Base-by-base conservation (phyloP, 106 monocot species). In the Dactylorhiza incarnata region DNA sequence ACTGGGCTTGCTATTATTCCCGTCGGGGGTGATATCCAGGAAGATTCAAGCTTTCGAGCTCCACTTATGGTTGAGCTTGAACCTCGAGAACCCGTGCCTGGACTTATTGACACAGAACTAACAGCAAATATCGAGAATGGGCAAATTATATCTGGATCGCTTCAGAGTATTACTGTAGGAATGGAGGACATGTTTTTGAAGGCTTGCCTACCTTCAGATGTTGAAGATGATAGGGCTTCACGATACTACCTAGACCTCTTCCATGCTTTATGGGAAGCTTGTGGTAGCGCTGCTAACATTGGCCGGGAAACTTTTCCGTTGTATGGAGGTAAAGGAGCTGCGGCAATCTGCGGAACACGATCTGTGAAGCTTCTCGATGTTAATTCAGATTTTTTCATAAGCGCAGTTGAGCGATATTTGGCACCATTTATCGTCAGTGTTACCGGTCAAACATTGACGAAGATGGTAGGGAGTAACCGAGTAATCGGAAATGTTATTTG, bases 171-270 rank as follows among this genome's bases (percentile, higher is more conserved):
- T 19, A 48, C 83, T 37, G 84, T 97, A 8, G 97, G 97, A 66
- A 87, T 97, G 47, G 97, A 93, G 76, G 97, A 97, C 82, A 89
- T 93, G 93, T 97, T 97, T 83, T 81, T 91, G 23, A 97, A 81
- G 84, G 75, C 83, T 74, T 68, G 5, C 51, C 10, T 86, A 56
- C 97, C 97, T 23, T 51, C 80, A 58, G 81, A 85, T 81, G 76
- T 89, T 49, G 49, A 62, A 14, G 77, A 80, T 73, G 85, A 86
- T 51, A 51, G 12, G 23, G 67, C 81, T 63, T 12, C 81, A 1
- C 58, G 53, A 7, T 93, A 96, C 76, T 78, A 84, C 59, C 68
- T 77, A 11, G 91, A 89, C 74, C 73, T 97, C 1, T 97, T 93
- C 68, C 84, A 89, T 84, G 93, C 97, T 68, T 81, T 97, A 54